Percentiles rank a stretch among this genome's conserved stretches.
phyloP scores from a whole-genome alignment of 768 basidiomycete genomes.

The Dioszegia crocea region DNA sequence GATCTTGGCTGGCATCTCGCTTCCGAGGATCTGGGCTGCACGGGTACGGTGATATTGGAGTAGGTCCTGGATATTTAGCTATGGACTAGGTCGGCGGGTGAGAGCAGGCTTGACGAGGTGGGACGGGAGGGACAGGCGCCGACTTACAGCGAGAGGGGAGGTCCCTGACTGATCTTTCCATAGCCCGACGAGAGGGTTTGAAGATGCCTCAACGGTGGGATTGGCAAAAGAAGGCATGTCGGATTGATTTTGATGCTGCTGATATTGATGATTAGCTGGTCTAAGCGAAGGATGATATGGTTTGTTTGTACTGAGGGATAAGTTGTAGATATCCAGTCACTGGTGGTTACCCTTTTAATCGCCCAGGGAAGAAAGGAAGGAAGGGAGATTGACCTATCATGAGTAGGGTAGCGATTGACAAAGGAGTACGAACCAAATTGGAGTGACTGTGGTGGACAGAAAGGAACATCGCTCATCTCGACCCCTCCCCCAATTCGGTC shows the following conservation, averaged over 20 bases:
- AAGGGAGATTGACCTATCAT: too few species aligned
- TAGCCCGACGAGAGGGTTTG: constrained; percentile 9
- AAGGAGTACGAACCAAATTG: constrained; percentile 6
- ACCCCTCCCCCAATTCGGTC: too few species aligned
- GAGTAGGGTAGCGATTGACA: too few species aligned
- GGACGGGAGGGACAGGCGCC: background rate
- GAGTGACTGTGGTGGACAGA: too few species aligned
- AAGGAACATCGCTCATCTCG: too few species aligned
- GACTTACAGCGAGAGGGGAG: constrained; percentile 26
- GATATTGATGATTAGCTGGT: background rate
- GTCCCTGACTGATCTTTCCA: constrained; percentile 24
- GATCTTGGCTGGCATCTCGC: constrained; percentile 31
- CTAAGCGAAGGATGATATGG: background rate
- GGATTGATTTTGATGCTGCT: background rate
- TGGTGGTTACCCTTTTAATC: too few species aligned
- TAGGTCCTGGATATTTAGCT: constrained; percentile 23
- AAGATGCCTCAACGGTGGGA: background rate
- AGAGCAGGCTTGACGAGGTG: too few species aligned
- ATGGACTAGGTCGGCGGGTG: too few species aligned
- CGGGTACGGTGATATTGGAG: constrained; percentile 14
- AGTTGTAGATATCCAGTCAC: background rate
- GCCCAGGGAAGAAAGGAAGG: too few species aligned
- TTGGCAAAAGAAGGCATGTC: constrained; percentile 18
- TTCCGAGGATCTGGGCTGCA: constrained; percentile 29
- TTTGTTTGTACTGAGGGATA: too few species aligned